phyloP scores from a whole-genome alignment of 1,284 basidiomycete genomes.

The Hemileia vastatrix region DNA sequence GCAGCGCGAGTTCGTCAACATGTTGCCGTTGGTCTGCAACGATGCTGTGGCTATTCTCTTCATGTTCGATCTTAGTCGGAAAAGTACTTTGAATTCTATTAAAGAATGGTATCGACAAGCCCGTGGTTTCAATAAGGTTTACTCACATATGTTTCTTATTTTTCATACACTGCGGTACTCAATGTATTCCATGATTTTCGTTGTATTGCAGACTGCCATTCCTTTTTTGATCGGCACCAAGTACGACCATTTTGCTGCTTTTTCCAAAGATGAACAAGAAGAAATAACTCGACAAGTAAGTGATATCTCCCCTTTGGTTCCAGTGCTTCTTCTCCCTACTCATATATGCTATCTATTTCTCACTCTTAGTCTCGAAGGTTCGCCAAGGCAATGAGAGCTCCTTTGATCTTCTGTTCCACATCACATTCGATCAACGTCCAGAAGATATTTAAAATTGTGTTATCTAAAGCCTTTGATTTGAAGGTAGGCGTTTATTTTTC shows the following conservation, averaged over 20 bases:
- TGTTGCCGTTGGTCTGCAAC: conserved; percentile 95
- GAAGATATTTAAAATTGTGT: conserved; percentile 92
- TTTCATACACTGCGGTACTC: not conserved
- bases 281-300: conserved; percentile 90
- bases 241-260: conserved; percentile 91
- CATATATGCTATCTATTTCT: conserved; percentile 18
- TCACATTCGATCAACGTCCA: conserved; percentile 97
- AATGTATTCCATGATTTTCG: not conserved
- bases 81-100: conserved; percentile 91
- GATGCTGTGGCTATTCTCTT: conserved; percentile 97
- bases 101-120: conserved; percentile 99
- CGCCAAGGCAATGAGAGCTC: conserved; percentile 95
- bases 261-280: conserved; percentile 92
- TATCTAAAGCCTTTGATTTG: conserved; percentile 52
- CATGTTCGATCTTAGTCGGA: conserved; percentile 98
- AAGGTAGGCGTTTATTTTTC: conserved; percentile 32
- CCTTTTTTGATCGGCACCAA: conserved; percentile 74
- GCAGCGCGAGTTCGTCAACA: conserved; percentile 95
- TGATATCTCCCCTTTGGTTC: not conserved
- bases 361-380: conserved; percentile 72
- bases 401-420: conserved; percentile 94
- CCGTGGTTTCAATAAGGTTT: conserved; percentile 90
- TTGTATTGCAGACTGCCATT: conserved; percentile 33
- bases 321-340: not conserved
- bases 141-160: conserved; percentile 30